Percentiles rank a stretch among this genome's conserved stretches.
Evolutionary conservation across 169 alveolate species (phyloP).

Genomic region (Cryptosporidium sp.): DNA sequence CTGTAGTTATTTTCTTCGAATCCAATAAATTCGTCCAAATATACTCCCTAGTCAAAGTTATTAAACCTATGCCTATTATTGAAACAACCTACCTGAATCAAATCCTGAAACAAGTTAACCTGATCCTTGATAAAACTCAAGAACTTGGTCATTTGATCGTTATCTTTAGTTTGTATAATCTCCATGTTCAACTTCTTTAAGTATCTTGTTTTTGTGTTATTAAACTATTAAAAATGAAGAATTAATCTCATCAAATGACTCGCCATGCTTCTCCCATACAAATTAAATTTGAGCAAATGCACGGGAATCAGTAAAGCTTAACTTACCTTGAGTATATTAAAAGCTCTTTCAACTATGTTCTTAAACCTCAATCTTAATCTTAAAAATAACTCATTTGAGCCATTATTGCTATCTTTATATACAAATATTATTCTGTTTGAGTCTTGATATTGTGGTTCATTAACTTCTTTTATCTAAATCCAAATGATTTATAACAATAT

Average conservation of each 20-base stretch:
- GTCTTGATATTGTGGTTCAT: not conserved
- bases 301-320: not conserved
- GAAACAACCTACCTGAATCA: constrained; percentile 13
- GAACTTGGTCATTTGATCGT: constrained; percentile 29
- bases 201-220: constrained; percentile 15
- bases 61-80: not conserved
- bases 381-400: constrained; percentile 11
- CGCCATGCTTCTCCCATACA: not conserved
- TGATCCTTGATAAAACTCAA: constrained; percentile 20
- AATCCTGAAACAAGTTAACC: constrained; percentile 15
- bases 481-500: not conserved
- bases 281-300: not conserved
- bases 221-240: not conserved
- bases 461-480: constrained; percentile 3
- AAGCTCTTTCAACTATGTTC: constrained; percentile 18
- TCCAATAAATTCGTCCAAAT: constrained; percentile 58
- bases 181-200: constrained; percentile 51
- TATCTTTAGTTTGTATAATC: constrained; percentile 27
- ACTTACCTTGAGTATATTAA: constrained; percentile 11
- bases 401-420: not conserved
- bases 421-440: constrained; percentile 38
- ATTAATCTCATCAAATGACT: not conserved
- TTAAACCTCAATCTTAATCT: constrained; percentile 28
- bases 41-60: constrained; percentile 36
- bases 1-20: constrained; percentile 15